Evolutionary conservation across 768 basidiomycete species (phyloP), one percentile per base, ranked within the genome.

Genomic region (Hydnum rufescens): DNA sequence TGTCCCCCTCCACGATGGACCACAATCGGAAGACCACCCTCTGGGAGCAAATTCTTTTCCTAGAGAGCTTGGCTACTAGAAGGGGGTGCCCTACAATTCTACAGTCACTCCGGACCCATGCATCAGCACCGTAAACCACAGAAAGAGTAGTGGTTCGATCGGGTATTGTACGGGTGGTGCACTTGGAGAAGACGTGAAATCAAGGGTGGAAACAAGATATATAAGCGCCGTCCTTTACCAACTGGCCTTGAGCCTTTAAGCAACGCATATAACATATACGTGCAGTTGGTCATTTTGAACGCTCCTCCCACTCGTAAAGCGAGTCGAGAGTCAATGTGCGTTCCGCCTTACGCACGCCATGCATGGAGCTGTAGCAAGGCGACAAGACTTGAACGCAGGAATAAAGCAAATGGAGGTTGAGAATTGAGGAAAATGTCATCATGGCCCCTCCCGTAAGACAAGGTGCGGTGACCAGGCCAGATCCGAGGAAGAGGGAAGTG

Each of bases 211-310:
- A 8, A 30, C 48, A 51, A 6, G 3, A 18, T 32, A 49, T 56
- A n/a, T 56, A 16, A 32, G 36, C 53, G 39, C 44, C 42, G 44
- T 56, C 55, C 55, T 56, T 56, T 56, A 56, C 55, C 54, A 42
- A 43, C 53, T 36, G 44, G 54, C 31, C 19, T 32, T 56, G 30
- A 23, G 5, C n/a, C 43, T 56, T 49, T 29, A 22, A 32, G 44
- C 46, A 42, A 46, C 55, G 34, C 48, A 49, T 54, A 32, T 23
- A 18, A 55, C 53, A 43, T 43, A 25, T 5, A 54, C 48, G 19
- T n/a, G 13, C 25, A 47, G 44, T 47, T 28, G 44, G 44, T 47
- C 44, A 47, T 47, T 47, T 39, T 39, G 22, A 39, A 22, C 22
- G 22, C 13, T 22, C 13, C 22, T 39, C 36, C 36, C 36, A 22